phyloP scores from a whole-genome alignment of 306 rosid species.

The Castanea mollissima region DNA sequence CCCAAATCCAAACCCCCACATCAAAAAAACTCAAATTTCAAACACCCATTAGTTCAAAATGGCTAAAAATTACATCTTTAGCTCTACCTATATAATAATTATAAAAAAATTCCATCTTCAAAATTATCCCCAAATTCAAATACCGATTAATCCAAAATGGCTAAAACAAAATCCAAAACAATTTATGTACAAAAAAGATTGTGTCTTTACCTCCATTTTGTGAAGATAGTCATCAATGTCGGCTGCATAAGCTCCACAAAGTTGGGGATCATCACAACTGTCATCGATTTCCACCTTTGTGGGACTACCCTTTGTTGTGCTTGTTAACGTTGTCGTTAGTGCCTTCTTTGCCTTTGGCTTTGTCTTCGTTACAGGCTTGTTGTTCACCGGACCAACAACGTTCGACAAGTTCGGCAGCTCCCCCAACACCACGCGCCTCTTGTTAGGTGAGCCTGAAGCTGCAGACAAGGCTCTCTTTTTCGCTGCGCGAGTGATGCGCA shows the following conservation, averaged over 20 bases:
- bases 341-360: slow-evolving; percentile 14
- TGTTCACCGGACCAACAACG: slow-evolving; percentile 5
- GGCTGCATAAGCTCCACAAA: slow-evolving; percentile 55
- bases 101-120: too few relatives aligned
- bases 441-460: slow-evolving; percentile 24
- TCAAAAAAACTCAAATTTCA: not conserved
- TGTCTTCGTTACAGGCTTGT: not conserved
- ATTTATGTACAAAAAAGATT: too few relatives aligned
- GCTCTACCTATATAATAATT: too few relatives aligned
- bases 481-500: slow-evolving; percentile 55
- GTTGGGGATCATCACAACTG: slow-evolving; percentile 48
- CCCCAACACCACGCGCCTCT: slow-evolving; percentile 72
- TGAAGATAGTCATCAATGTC: slow-evolving; percentile 75
- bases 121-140: too few relatives aligned
- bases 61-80: too few relatives aligned
- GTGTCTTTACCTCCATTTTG: slow-evolving; percentile 53
- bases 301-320: not conserved
- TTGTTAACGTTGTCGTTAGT: not conserved
- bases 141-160: too few relatives aligned
- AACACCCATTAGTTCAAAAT: not conserved
- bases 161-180: too few relatives aligned
- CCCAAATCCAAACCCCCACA: not conserved
- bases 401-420: slow-evolving; percentile 50
- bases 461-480: slow-evolving; percentile 55
- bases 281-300: not conserved